Base-by-base conservation (phyloP, 2,329 filamentous ascomycete genomes). In the Penicillium occitanis region DNA sequence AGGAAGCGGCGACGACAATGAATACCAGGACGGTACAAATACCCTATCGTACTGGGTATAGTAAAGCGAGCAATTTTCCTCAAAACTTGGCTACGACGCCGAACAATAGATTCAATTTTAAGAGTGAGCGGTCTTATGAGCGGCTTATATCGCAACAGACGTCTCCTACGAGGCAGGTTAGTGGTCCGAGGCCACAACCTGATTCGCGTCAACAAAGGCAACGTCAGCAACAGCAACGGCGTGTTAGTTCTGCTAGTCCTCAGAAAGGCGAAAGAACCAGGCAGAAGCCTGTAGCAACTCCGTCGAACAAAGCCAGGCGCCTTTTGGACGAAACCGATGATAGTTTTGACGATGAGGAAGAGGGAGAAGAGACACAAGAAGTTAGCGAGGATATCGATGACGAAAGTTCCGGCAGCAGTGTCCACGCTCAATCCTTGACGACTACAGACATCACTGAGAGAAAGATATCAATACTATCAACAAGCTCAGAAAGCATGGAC, bases 81-180 rank as follows among this genome's bases (percentile, higher is more conserved):
- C 77, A 72, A 42, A 78, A 70, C 62, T 73, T 74, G 67, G 76
- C 73, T 5, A 71, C 71, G 40, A 79, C 76, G 1, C 76, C 77
- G 8, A 73, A 76, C 63, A 78, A 75, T 37, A 73, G 77, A 42
- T 79, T 79, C 62, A 79, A 77, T 58, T 77, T 77, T 4, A 76
- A 77, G 7, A 78, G 78, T 59, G 76, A 76, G n/a, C 77, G 76
- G 37, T 74, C 78, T 11, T 72, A 78, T 19, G 77, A 79, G 48
- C 73, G 77, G 51, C 69, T 78, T 14, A 66, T 68, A 30, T 60
- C 57, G 7, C 76, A 79, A 58, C 69, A 74, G 22, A 69, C 74
- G 17, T 78, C 77, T 37, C 77, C 77, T 25, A 78, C 76, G 28
- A 74, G 76, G 17, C 72, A 72, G 28, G 69, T 70, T 19, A 72